Percentiles rank a stretch among this genome's conserved stretches.
These are phyloP conservation scores for Clarireedia hainanense DNA, from an alignment of 2,329 filamentous ascomycete species.

Conservation along the genomic window DNA sequence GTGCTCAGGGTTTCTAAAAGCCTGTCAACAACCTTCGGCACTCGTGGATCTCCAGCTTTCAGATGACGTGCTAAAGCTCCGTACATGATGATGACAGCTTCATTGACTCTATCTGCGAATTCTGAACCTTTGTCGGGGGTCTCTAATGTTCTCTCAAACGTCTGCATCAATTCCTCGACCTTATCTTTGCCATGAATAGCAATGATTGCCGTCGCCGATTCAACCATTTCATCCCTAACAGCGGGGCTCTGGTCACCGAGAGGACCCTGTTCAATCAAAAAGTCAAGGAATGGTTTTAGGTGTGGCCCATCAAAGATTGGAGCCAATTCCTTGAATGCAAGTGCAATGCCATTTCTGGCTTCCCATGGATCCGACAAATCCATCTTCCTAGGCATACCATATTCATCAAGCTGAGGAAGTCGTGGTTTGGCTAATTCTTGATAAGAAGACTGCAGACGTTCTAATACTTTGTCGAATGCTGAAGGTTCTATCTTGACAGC, in stretches of 20 bases:
- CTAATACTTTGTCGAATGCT: constrained; percentile 54
- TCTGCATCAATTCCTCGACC: constrained; percentile 83
- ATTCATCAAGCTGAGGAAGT: constrained; percentile 79
- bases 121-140: constrained; percentile 74
- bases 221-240: constrained; percentile 85
- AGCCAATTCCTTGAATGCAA: constrained; percentile 78
- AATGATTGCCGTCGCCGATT: constrained; percentile 77
- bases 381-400: constrained; percentile 87
- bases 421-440: constrained; percentile 72
- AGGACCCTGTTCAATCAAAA: constrained; percentile 78
- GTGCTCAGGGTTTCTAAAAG: constrained; percentile 83
- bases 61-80: constrained; percentile 88
- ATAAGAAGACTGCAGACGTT: constrained; percentile 63
- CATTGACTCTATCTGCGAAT: constrained; percentile 82
- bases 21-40: constrained; percentile 80
- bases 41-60: constrained; percentile 72
- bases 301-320: constrained; percentile 58
- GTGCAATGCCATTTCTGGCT: constrained; percentile 77
- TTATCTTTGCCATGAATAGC: constrained; percentile 71
- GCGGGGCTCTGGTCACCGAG: constrained; percentile 72
- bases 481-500: constrained; percentile 54
- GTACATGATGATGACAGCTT: constrained; percentile 96
- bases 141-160: constrained; percentile 84
- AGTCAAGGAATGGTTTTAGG: constrained; percentile 72
- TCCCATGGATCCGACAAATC: constrained; percentile 90